A percentile compares a stretch with the other conserved stretches of the same genome.
Evolutionary conservation across 495 filamentous ascomycete species (phyloP).

Genomic region (Durotheca rogersii): DNA sequence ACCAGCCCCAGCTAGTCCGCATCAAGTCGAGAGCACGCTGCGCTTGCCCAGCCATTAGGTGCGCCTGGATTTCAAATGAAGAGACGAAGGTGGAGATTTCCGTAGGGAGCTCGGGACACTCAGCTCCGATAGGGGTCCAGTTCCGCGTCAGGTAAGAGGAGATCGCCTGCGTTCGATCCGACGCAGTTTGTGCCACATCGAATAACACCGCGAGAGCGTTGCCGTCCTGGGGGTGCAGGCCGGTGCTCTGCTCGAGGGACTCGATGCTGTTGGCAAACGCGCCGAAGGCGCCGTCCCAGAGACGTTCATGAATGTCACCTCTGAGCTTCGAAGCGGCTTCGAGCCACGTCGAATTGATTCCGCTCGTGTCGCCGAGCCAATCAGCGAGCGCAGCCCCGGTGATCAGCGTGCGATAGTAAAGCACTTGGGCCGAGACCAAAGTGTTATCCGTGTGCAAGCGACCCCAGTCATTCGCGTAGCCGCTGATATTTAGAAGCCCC

Average conservation of each 20-base stretch:
- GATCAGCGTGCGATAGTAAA: constrained; percentile 55
- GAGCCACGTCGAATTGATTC: constrained; percentile 47
- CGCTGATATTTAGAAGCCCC: constrained; percentile 58
- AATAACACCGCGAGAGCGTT: constrained; percentile 51
- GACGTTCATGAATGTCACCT: constrained; percentile 47
- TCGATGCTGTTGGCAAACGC: constrained; percentile 59
- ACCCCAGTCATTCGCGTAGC: constrained; percentile 57
- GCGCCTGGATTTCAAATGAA: constrained; percentile 64
- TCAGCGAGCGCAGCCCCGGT: constrained; percentile 52
- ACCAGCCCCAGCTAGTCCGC: constrained; percentile 62
- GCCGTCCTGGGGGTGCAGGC: constrained; percentile 53
- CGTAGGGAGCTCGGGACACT: constrained; percentile 57
- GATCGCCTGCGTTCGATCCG: constrained; percentile 37
- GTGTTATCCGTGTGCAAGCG: constrained; percentile 54
- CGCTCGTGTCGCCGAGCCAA: constrained; percentile 50
- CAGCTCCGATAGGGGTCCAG: constrained; percentile 62
- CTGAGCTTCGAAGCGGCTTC: constrained; percentile 41
- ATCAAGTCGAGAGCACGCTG: constrained; percentile 60
- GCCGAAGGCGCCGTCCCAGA: constrained; percentile 52
- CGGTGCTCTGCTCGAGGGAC: constrained; percentile 24
- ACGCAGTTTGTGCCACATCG: constrained; percentile 36
- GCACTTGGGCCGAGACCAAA: constrained; percentile 59
- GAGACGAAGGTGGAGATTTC: constrained; percentile 66
- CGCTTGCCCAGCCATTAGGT: constrained; percentile 54
- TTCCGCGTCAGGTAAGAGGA: constrained; percentile 51